Evolutionary conservation across 306 rosid species (phyloP), one percentile per base, ranked within the genome.

Genomic region (Cicer pinnatifidum): DNA sequence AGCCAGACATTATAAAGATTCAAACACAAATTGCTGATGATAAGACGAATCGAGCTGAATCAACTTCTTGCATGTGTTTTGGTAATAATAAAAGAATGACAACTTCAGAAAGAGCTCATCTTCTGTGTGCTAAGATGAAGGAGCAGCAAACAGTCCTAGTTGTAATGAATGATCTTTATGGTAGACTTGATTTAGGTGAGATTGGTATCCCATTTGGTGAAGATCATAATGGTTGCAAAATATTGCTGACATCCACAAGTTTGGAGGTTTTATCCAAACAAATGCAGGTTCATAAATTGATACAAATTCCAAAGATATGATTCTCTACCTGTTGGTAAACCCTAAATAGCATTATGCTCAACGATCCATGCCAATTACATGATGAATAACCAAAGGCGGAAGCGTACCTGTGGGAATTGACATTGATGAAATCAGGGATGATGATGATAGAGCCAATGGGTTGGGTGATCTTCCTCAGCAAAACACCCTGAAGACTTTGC

Each of bases 151-250:
- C 16, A n/a, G 37, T 69, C 0, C 62, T 69, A 6, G 62, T 69
- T 50, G 62, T 69, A 51, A 6, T 69, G n/a, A 50, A 4, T 51
- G 74, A 51, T 15, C 16, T 69, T 5, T 11, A 69, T 37, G 9
- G 59, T 1, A 47, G 33, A 16, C 23, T 51, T 3, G 48, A 69
- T 69, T 51, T 50, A 35, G 37, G 48, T 5, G 7, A 16, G 38
- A 10, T 70, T 17, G 75, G 75, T 38, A 52, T 51, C 7, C 63
- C 50, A 6, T 51, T 38, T 51, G 50, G 63, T 7, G 37, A 17
- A 35, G 47, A 51, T 69, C 60, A 68, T 50, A 67, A 47, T 3
- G 75, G 75, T 35, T 51, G 63, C 50, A 51, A 51, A 19, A 16
- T 69, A 51, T 37, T 69, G 43, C 2, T 69, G 7, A 37, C 63